Conservation (phyloP, 2,329 filamentous ascomycete species). For the Pseudogymnoascus sp. region DNA sequence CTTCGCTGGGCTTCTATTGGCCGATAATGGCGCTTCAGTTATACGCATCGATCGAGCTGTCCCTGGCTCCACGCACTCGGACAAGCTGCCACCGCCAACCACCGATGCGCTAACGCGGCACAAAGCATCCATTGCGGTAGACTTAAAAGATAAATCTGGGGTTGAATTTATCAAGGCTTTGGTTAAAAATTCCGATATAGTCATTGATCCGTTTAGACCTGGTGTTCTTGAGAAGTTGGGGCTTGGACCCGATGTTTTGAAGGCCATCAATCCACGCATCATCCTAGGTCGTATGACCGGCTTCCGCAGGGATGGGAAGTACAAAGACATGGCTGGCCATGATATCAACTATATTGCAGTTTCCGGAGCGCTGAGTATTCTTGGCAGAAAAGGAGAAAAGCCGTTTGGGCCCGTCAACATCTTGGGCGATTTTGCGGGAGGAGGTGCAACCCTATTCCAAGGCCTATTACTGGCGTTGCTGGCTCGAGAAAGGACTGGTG, state of each 20-base stretch:
- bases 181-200: conserved; percentile 58
- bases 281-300: conserved; percentile 84
- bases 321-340: conserved; percentile 82
- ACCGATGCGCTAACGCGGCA: conserved; percentile 69
- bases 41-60: conserved; percentile 71
- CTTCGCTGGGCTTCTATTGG: conserved; percentile 80
- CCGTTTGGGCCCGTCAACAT: conserved; percentile 79
- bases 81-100: conserved; percentile 40
- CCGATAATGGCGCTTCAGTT: conserved; percentile 82
- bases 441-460: conserved; percentile 73
- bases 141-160: conserved; percentile 65
- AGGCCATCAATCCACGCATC: conserved; percentile 62
- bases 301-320: conserved; percentile 80
- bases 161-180: conserved; percentile 60
- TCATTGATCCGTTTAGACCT: conserved; percentile 91
- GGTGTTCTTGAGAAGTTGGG: conserved; percentile 82
- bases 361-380: conserved; percentile 67
- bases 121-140: conserved; percentile 73
- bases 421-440: conserved; percentile 84
- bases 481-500: conserved; percentile 53
- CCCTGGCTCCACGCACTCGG: conserved; percentile 35
- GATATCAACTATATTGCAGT: conserved; percentile 97
- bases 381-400: conserved; percentile 62
- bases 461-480: conserved; percentile 77
- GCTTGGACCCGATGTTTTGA: conserved; percentile 62